Evolutionary conservation across 257 asterid species (phyloP).

Genomic region (Solanum bulbocastanum): DNA sequence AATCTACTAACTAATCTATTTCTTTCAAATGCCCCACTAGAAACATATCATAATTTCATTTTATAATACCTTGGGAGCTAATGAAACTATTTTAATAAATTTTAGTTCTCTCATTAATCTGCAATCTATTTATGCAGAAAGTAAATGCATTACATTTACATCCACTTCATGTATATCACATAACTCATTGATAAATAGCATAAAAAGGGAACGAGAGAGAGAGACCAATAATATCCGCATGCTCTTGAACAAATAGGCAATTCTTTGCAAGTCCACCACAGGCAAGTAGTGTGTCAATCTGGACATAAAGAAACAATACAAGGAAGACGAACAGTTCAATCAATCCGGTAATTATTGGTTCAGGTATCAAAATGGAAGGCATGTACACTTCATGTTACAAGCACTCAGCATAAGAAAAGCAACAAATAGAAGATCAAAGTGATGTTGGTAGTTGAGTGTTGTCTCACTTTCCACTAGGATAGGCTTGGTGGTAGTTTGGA

Average conservation of each 20-base stretch:
- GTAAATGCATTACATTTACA: background rate
- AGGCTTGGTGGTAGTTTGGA: background rate
- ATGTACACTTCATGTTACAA: background rate
- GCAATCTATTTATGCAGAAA: background rate
- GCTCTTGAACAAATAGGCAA: constrained; percentile 75
- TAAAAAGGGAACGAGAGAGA: constrained; percentile 8
- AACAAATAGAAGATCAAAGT: background rate
- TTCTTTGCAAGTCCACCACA: constrained; percentile 93
- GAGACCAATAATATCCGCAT: constrained; percentile 83
- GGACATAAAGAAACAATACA: constrained; percentile 12
- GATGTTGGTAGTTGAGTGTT: background rate
- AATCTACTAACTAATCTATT: background rate
- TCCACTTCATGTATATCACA: background rate
- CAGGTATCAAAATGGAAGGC: background rate
- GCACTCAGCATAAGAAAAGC: background rate
- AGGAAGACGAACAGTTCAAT: background rate
- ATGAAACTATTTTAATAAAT: background rate
- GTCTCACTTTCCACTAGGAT: background rate
- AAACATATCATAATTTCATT: background rate
- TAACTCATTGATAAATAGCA: background rate
- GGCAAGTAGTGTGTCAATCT: constrained; percentile 91
- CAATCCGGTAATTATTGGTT: background rate
- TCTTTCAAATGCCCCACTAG: background rate
- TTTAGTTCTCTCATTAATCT: background rate
- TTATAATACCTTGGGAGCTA: background rate